Evolutionary conservation across 2,329 filamentous ascomycete species (phyloP), one percentile per base, ranked within the genome.

Genomic region (Torrubiella hemipterigena): DNA sequence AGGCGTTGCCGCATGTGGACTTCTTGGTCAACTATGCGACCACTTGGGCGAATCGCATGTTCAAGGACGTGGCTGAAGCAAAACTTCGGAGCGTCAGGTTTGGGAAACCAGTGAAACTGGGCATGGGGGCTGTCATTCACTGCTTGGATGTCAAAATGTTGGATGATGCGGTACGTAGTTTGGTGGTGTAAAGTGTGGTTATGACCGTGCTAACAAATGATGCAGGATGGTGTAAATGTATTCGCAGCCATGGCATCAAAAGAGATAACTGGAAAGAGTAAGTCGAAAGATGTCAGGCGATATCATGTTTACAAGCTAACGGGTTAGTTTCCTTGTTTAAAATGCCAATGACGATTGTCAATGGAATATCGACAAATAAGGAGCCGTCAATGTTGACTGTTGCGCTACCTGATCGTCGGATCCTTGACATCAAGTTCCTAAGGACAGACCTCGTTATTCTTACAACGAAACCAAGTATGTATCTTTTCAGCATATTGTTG

Each of bases 31-130:
- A 63, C 9, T 68, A 74, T 34, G 55, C 84, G 12, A 61, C 64
- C 1, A 51, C 52, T 4, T 73, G 76, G 44, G 72, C 76, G 8
- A 64, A 63, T n/a, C 54, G 54, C 7, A 65, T 84, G 3, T 82
- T 85, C 44, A 54, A 69, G 32, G 64, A 76, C 36, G 75, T 86
- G 48, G 75, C 83, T 38, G 71, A 79, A 52, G 71, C 77, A 6
- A 70, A 85, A 54, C 66, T 73, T 44, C 61, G 77, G 33, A 78
- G 74, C 34, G 77, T 86, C 9, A 59, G 77, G 5, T 77, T 84
- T 42, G 77, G 77, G 4, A 64, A 65, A 19, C 56, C 67, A 4
- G 57, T 65, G 4, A 59, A 53, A 30, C 43, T 76, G 5, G 53
- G 57, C 2, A 36, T 69, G 8, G 57, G 56, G 1, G 45, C 46